A percentile compares a stretch with the other conserved stretches of the same genome.
Evolutionary conservation across 2,329 filamentous ascomycete species (phyloP).

Genomic region (Fusarium compactum): DNA sequence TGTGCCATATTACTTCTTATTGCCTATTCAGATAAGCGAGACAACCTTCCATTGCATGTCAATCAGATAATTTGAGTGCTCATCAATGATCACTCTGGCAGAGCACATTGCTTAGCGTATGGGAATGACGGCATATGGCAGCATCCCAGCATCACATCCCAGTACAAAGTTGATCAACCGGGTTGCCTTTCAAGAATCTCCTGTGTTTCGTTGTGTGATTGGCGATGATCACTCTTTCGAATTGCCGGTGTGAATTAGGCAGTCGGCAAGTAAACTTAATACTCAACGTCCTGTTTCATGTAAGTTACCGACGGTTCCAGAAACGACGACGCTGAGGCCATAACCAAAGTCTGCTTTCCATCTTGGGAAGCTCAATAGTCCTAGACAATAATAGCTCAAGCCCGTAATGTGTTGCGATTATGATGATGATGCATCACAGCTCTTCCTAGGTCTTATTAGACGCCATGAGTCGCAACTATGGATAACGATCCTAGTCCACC

Average conservation of each 20-base stretch:
- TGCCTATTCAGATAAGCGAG: background rate
- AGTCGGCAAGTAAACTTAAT: background rate
- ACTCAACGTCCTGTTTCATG: background rate
- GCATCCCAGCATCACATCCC: conserved; percentile 9
- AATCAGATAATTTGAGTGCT: background rate
- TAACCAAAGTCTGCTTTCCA: background rate
- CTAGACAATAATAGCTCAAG: conserved; percentile 22
- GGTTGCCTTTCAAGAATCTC: background rate
- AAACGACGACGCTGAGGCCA: conserved; percentile 4
- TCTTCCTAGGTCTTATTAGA: background rate
- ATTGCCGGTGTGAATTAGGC: conserved; percentile 7
- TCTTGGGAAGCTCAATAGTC: conserved; percentile 12
- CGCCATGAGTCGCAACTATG: conserved; percentile 28
- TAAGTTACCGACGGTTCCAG: background rate
- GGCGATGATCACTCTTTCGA: background rate
- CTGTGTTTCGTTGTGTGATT: background rate
- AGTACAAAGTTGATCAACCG: conserved; percentile 4
- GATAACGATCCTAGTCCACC: conserved; percentile 4
- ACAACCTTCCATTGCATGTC: conserved; percentile 5
- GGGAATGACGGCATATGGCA: conserved; percentile 29
- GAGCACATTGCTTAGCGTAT: background rate
- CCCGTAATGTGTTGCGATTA: conserved; percentile 6
- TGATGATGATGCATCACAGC: conserved; percentile 18
- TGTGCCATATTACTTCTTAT: background rate
- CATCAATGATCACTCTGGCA: background rate